Percentiles rank a stretch among this genome's conserved stretches.
These are phyloP conservation scores for Fallopia convolvulus DNA, from an alignment of 148 eudicot species.

Conservation along the genomic window DNA sequence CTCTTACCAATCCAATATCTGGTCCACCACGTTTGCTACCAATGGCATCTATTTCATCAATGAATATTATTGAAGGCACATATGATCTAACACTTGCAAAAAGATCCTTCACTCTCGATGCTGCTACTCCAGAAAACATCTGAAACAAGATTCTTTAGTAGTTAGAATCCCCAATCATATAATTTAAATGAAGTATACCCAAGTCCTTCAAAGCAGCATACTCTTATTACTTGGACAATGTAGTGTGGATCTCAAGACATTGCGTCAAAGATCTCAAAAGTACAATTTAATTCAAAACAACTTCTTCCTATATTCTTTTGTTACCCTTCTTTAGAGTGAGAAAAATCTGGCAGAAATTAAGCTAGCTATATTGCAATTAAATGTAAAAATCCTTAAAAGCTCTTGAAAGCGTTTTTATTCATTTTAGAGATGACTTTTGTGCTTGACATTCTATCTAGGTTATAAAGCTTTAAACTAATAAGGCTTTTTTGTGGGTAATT, in stretches of 20 bases:
- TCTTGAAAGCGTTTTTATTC: neutral
- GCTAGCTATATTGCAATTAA: neutral
- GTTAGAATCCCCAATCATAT: neutral
- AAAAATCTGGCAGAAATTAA: neutral
- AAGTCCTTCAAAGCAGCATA: slow-evolving; percentile 4
- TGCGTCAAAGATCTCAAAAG: neutral
- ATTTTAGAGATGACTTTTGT: neutral
- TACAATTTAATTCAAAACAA: neutral
- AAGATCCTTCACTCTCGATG: slow-evolving; percentile 90
- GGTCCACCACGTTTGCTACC: slow-evolving; percentile 99
- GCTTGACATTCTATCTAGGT: neutral
- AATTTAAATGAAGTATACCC: neutral
- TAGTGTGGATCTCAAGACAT: neutral
- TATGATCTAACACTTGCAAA: slow-evolving; percentile 75
- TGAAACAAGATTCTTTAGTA: slow-evolving; percentile 16
- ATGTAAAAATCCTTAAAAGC: neutral
- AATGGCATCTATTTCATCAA: slow-evolving; percentile 97
- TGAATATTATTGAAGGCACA: slow-evolving; percentile 91
- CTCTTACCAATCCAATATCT: slow-evolving; percentile 78
- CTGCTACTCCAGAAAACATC: slow-evolving; percentile 98
- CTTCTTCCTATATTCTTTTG: neutral
- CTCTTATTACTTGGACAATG: neutral
- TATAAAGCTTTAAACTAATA: neutral
- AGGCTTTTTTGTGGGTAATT: neutral
- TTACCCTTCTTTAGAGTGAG: neutral